Evolutionary conservation across 768 basidiomycete genomes (phyloP).

Genomic region (Lepiota brunneoincarnata): DNA sequence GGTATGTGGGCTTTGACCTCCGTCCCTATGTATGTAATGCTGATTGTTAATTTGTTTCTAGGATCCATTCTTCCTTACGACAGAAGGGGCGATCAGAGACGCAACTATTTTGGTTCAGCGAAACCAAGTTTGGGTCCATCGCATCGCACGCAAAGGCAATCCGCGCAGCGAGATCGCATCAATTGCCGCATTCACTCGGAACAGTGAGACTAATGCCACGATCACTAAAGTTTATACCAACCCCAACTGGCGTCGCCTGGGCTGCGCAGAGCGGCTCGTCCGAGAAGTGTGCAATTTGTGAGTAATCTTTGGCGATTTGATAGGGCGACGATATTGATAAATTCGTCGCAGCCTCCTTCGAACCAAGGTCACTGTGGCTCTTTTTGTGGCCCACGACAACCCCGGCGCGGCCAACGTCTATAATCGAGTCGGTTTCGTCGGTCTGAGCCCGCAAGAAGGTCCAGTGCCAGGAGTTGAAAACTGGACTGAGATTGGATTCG

Average conservation of each 20-base stretch:
- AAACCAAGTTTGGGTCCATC: conserved; percentile 58
- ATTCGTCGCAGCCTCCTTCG: conserved; percentile 26
- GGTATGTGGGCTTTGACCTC: conserved; percentile 33
- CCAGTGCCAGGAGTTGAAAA: conserved; percentile 37
- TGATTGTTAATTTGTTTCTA: conserved; percentile 21
- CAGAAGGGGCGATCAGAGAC: conserved; percentile 43
- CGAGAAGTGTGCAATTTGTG: conserved; percentile 55
- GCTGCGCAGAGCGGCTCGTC: conserved; percentile 63
- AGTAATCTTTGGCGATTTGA: conserved; percentile 18
- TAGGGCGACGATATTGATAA: conserved; percentile 16
- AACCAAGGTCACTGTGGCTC: conserved; percentile 47
- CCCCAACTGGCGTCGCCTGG: conserved; percentile 44
- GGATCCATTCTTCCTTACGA: conserved; percentile 54
- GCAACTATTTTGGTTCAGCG: conserved; percentile 46
- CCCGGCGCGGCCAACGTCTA: conserved; percentile 52
- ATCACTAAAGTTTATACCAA: conserved; percentile 75
- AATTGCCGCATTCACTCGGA: conserved; percentile 67
- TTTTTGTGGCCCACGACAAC: conserved; percentile 65
- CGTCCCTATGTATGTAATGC: background rate
- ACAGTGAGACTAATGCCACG: conserved; percentile 51
- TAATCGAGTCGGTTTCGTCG: conserved; percentile 62
- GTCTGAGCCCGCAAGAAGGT: conserved; percentile 32
- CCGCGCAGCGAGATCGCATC: conserved; percentile 46
- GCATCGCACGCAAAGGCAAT: conserved; percentile 26
- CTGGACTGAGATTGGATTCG: conserved; percentile 70